Evolutionary conservation across 2,329 filamentous ascomycete genomes (phyloP).

Genomic region (Stachybotrys chlorohalonatus): DNA sequence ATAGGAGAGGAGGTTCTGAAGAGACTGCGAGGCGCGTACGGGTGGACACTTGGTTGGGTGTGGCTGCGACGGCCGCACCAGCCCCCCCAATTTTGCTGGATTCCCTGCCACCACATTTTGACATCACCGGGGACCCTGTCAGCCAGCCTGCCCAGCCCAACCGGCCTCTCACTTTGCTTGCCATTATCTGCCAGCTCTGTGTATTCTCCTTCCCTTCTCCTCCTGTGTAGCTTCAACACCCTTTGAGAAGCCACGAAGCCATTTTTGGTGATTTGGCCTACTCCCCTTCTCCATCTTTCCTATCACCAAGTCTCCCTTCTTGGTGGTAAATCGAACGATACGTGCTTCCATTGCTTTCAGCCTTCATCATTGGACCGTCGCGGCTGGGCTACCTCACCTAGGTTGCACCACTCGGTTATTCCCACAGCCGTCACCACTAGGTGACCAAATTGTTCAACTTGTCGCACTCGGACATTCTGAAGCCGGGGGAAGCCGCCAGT

Average conservation of each 20-base stretch:
- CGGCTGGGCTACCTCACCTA: not conserved
- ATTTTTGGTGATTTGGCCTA: constrained; percentile 1
- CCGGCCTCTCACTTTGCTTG: not conserved
- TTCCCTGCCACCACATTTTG: constrained; percentile 21
- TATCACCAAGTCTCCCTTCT: not conserved
- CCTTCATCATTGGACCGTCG: not conserved
- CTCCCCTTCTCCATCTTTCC: not conserved
- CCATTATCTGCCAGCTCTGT: not conserved
- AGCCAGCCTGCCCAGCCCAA: constrained; percentile 4
- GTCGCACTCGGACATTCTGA: constrained; percentile 28
- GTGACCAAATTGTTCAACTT: constrained; percentile 33
- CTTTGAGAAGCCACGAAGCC: not conserved
- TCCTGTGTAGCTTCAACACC: not conserved
- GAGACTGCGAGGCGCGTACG: too few species aligned
- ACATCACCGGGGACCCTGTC: constrained; percentile 16
- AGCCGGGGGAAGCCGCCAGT: constrained; percentile 30
- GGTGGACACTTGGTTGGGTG: not conserved
- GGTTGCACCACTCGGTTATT: not conserved
- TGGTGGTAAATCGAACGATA: not conserved
- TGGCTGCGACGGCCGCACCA: constrained; percentile 2
- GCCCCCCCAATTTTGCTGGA: constrained; percentile 9
- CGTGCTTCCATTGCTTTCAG: too few species aligned
- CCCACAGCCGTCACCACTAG: constrained; percentile 16
- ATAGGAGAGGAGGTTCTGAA: not conserved
- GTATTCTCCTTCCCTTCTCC: not conserved